phyloP scores from a whole-genome alignment of 306 rosid genomes.

The Heteromeles arbutifolia region DNA sequence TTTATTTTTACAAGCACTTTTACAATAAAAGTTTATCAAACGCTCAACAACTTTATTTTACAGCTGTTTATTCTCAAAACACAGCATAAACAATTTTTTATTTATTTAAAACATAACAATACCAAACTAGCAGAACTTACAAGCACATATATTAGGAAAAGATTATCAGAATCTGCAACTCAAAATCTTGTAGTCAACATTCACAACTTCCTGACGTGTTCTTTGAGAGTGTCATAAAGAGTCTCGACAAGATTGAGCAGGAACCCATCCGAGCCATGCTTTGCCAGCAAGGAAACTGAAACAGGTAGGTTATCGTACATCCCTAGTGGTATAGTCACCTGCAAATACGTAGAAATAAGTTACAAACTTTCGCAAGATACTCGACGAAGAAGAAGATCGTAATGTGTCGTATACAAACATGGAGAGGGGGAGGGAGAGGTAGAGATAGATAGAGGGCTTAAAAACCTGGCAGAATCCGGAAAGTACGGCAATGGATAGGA shows the following conservation, averaged over 20 bases:
- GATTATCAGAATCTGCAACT: neutral
- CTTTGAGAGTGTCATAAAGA: conserved; percentile 41
- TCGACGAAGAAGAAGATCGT: neutral
- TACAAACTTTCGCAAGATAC: neutral
- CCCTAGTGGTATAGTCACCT: conserved; percentile 85
- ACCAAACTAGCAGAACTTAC: neutral
- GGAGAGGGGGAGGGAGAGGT: neutral
- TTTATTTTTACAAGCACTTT: too few relatives aligned
- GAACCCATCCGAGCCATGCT: conserved; percentile 68
- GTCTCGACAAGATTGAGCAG: conserved; percentile 62
- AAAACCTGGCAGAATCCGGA: conserved; percentile 86
- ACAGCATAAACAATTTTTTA: too few relatives aligned
- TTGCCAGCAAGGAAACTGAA: conserved; percentile 71
- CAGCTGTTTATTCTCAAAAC: too few relatives aligned
- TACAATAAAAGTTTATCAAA: too few relatives aligned
- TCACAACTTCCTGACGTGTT: conserved; percentile 17
- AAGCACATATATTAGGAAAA: neutral
- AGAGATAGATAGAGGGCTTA: neutral
- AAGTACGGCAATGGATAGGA: conserved; percentile 78
- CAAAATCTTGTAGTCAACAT: neutral
- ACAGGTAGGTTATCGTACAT: conserved; percentile 54
- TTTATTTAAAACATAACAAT: too few relatives aligned
- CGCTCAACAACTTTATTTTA: too few relatives aligned
- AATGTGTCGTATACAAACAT: neutral
- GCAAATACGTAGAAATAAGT: conserved; percentile 9